These are phyloP conservation scores for Emergomyces orientalis DNA, from an alignment of 2,329 filamentous ascomycete species.

Conservation along the genomic window DNA sequence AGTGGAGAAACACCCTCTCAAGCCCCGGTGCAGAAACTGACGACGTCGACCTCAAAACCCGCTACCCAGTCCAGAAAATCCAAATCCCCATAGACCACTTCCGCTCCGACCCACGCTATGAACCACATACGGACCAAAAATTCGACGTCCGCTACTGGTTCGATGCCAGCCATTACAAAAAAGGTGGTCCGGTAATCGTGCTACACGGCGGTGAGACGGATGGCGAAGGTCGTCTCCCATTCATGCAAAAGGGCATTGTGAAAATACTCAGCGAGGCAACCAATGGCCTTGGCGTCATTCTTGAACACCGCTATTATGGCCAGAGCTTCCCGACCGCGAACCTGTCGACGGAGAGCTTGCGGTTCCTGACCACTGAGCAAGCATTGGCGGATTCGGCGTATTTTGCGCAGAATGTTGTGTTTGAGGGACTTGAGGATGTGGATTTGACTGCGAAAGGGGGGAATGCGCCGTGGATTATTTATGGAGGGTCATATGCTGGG, in stretches of 20 bases:
- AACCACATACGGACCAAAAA: slow-evolving; percentile 59
- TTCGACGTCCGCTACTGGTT: slow-evolving; percentile 78
- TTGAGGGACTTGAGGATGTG: slow-evolving; percentile 57
- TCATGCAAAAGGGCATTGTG: slow-evolving; percentile 68
- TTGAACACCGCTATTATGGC: slow-evolving; percentile 86
- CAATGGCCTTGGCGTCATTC: slow-evolving; percentile 64
- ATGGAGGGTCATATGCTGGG: slow-evolving; percentile 77
- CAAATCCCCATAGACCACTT: slow-evolving; percentile 67
- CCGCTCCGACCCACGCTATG: slow-evolving; percentile 67
- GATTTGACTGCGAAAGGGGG: slow-evolving; percentile 53
- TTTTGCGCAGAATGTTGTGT: slow-evolving; percentile 64
- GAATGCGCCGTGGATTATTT: slow-evolving; percentile 62
- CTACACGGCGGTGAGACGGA: slow-evolving; percentile 63
- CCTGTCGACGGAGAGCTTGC: slow-evolving; percentile 58
- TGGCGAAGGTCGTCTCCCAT: slow-evolving; percentile 53
- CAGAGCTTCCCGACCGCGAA: slow-evolving; percentile 60
- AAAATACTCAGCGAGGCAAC: slow-evolving; percentile 61
- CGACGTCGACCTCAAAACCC: slow-evolving; percentile 14
- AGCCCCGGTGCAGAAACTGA: not conserved
- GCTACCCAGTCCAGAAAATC: slow-evolving; percentile 44
- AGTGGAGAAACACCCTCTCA: slow-evolving; percentile 3
- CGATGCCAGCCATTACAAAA: slow-evolving; percentile 63
- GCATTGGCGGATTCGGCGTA: slow-evolving; percentile 71
- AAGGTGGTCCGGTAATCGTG: slow-evolving; percentile 72
- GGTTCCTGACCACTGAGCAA: slow-evolving; percentile 77